These are phyloP conservation scores for Alternaria sp. DNA, from an alignment of 2,329 filamentous ascomycete species.

Conservation along the genomic window DNA sequence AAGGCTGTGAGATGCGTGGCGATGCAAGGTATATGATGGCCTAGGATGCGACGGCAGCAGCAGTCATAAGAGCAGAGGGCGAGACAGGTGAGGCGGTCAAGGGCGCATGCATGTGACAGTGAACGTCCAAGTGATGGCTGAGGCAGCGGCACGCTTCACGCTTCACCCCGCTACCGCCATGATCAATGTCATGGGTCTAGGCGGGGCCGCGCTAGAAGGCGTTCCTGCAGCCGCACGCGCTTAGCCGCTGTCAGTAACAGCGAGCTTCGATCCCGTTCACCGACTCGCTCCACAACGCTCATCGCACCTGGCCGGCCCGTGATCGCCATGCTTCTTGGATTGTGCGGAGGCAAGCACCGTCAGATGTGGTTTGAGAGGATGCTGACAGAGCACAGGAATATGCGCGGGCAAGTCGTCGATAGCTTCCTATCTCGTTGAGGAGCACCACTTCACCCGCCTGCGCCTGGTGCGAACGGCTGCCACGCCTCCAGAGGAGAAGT, in stretches of 20 bases:
- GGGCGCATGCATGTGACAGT: slow-evolving; percentile 32
- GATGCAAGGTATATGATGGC: slow-evolving; percentile 2
- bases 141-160: slow-evolving; percentile 1
- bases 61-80: slow-evolving; percentile 33
- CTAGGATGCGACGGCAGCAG: slow-evolving; percentile 8
- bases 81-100: slow-evolving; percentile 37
- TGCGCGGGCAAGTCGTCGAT: slow-evolving; percentile 93
- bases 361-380: not conserved
- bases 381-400: slow-evolving; percentile 68
- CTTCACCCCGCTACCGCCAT: slow-evolving; percentile 12
- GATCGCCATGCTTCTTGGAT: slow-evolving; percentile 73
- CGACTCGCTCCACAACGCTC: not conserved
- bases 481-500: slow-evolving; percentile 55
- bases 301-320: not conserved
- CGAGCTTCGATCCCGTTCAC: not conserved
- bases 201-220: slow-evolving; percentile 29
- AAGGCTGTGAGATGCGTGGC: slow-evolving; percentile 6
- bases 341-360: slow-evolving; percentile 61
- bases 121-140: slow-evolving; percentile 22
- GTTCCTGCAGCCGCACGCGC: slow-evolving; percentile 37
- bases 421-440: slow-evolving; percentile 83
- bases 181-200: slow-evolving; percentile 16
- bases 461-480: slow-evolving; percentile 60
- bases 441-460: slow-evolving; percentile 82
- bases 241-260: not conserved